Percentiles rank a stretch among this genome's conserved stretches.
phyloP scores from a whole-genome alignment of 345 rosid species.

The Arabidopsis suecica region DNA sequence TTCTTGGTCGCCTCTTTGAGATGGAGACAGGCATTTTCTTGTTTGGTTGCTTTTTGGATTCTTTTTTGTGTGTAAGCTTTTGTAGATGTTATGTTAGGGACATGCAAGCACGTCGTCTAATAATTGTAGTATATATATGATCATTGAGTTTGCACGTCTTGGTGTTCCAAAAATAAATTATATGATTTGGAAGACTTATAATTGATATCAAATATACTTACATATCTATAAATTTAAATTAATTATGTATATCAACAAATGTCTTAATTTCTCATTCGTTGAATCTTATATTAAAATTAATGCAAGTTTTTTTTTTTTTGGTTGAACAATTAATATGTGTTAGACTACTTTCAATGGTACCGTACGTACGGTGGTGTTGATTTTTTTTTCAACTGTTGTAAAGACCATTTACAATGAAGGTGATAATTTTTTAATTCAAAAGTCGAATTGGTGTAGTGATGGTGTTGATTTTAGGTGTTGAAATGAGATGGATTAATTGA shows the following conservation, averaged over 20 bases:
- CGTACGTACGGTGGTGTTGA: too few species aligned
- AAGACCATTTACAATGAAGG: too few species aligned
- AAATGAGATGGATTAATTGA: too few species aligned
- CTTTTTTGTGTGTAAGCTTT: constrained; percentile 39
- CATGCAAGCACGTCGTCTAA: constrained; percentile 42
- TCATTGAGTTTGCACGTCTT: constrained; percentile 39
- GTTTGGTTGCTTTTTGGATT: constrained; percentile 8
- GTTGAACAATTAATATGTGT: too few species aligned
- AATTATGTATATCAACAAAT: background rate
- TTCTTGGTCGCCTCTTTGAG: constrained; percentile 57
- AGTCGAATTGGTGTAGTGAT: too few species aligned
- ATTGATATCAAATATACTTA: background rate
- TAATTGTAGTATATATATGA: constrained; percentile 16
- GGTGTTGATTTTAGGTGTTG: too few species aligned
- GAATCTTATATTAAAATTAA: background rate
- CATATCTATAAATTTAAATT: background rate
- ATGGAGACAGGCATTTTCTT: constrained; percentile 59
- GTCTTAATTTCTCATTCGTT: background rate
- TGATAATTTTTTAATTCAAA: too few species aligned
- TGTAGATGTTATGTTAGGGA: constrained; percentile 38
- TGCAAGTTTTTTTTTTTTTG: background rate
- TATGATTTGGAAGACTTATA: background rate
- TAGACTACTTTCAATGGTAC: too few species aligned
- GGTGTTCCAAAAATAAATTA: background rate
- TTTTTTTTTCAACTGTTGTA: too few species aligned